Evolutionary conservation across 1,284 basidiomycete genomes (phyloP), one percentile per base, ranked within the genome.

Genomic region (Baeospora myosura): DNA sequence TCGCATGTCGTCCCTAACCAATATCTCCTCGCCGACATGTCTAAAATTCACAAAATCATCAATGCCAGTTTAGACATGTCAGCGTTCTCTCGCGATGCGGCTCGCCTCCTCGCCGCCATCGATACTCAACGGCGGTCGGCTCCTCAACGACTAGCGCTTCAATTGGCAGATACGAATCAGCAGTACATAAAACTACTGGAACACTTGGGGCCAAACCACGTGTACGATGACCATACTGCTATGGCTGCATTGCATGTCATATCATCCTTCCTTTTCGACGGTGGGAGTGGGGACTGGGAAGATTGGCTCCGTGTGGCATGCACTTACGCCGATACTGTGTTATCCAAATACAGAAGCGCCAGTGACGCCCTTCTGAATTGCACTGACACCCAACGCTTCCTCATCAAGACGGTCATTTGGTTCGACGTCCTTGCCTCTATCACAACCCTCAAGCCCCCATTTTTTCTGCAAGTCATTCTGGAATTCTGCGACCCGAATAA

Each of bases 401-500:
- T 89, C 51, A 72, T 88, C 59, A 84, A 84, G 58, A 83, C 84
- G 18, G 77, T 84, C 29, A 79, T 90, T 47, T 89, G 87, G 87
- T 88, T 87, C 54, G 87, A 90, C 58, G 84, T 89, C 29, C 68
- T 89, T 31, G 83, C 83, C 4, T 76, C 80, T 1, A 73, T 86
- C 31, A 86, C 85, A 5, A 76, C 75, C 18, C 66, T 74, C 48
- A 54, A 69, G 47, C 54, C 64, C 2, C 85, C 86, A 5, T 60
- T 65, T 29, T 78, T 88, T 56, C 58, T 83, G 20, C 38, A 57
- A 0, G 65, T 71, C 24, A 81, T 87, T 53, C 66, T 72, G 24
- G 58, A 61, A 10, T 63, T 89, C 32, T 86, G 81, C 56, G 58
- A 57, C 12, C 70, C 72, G 11, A 45, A 51, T n/a, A 48, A 53